Conservation (phyloP, 495 filamentous ascomycete species). For the Parmelia sp. region DNA sequence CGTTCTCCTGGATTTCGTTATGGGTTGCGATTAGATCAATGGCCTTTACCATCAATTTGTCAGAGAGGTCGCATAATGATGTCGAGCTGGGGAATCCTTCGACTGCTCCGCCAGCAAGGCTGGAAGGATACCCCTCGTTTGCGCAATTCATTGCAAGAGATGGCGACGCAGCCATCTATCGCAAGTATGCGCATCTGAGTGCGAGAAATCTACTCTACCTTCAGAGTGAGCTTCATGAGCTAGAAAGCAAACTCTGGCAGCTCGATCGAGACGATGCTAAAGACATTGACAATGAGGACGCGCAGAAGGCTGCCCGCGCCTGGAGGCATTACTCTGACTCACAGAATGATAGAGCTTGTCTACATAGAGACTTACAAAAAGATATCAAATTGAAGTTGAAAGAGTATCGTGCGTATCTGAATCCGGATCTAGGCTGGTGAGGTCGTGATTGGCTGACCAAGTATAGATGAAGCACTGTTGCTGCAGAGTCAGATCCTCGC, state of each 20-base stretch:
- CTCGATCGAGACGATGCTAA: background rate
- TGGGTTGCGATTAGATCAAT: conserved; percentile 23
- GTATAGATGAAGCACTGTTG: background rate
- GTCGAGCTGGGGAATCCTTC: background rate
- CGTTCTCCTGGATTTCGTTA: background rate
- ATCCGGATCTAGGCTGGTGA: background rate
- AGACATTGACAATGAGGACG: background rate
- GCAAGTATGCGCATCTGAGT: conserved; percentile 12
- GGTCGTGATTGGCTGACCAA: background rate
- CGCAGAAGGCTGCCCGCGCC: background rate
- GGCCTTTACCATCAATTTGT: no score
- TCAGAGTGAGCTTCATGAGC: conserved; percentile 15
- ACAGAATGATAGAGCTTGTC: background rate
- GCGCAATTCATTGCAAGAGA: conserved; percentile 18
- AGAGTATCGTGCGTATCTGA: background rate
- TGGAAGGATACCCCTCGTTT: conserved; percentile 17
- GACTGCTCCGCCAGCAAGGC: background rate
- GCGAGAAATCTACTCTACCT: conserved; percentile 21
- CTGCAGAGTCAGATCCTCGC: background rate
- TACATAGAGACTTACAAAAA: background rate
- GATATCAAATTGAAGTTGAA: background rate
- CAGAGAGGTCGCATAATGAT: background rate
- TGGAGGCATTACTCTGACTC: background rate
- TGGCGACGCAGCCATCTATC: conserved; percentile 14
- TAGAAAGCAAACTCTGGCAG: background rate